Conservation (phyloP, 2,329 filamentous ascomycete species). For the Alternaria rosae region DNA sequence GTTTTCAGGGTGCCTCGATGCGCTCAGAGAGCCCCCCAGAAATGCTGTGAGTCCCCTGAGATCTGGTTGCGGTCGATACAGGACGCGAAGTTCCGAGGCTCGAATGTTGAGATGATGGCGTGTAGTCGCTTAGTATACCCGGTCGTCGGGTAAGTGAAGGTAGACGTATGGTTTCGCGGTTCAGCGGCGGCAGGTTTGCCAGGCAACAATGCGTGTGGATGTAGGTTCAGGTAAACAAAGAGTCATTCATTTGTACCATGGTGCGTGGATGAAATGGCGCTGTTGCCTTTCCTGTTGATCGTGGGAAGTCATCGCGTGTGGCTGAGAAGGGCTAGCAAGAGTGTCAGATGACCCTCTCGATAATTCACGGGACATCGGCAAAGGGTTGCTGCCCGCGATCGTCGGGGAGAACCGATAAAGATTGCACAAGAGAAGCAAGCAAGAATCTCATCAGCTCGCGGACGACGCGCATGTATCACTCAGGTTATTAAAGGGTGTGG, state of each 20-base stretch:
- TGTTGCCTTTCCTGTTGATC: constrained; percentile 29
- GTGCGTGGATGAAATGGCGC: constrained; percentile 16
- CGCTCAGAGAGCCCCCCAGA: not conserved
- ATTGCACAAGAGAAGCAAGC: constrained; percentile 10
- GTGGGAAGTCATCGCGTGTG: constrained; percentile 28
- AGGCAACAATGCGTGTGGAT: constrained; percentile 19
- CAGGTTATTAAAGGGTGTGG: not conserved
- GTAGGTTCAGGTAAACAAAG: not conserved
- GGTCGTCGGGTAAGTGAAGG: constrained; percentile 33
- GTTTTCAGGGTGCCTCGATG: not conserved
- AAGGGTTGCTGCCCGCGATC: not conserved
- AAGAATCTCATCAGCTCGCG: not conserved
- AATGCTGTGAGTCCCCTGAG: not conserved
- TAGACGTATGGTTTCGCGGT: constrained; percentile 27
- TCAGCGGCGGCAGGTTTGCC: constrained; percentile 12
- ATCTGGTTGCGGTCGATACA: not conserved
- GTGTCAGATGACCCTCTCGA: constrained; percentile 34
- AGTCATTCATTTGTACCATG: not conserved
- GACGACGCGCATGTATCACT: not conserved
- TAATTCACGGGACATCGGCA: constrained; percentile 10
- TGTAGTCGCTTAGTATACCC: constrained; percentile 24
- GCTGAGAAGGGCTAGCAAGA: constrained; percentile 25
- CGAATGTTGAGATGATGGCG: constrained; percentile 12
- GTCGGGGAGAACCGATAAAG: not conserved
- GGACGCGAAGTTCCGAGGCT: constrained; percentile 3